These are phyloP conservation scores for Coix lacrymajobi DNA, from an alignment of 176 grass and related monocot species.

Conservation along the genomic window DNA sequence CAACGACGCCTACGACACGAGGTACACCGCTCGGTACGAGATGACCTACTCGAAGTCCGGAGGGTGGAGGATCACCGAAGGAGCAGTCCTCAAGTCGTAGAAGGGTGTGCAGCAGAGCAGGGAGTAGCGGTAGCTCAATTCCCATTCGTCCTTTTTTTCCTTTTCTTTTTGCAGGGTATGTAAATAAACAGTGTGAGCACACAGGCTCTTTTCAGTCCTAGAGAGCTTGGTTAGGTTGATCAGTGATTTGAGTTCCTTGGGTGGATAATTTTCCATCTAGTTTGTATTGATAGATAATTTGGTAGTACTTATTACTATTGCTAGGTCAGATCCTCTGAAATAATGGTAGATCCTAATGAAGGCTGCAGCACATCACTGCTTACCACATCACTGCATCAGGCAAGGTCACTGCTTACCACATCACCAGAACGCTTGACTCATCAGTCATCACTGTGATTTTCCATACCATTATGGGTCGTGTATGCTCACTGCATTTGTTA, in stretches of 20 bases:
- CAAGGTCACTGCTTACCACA: background rate
- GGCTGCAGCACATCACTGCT: background rate
- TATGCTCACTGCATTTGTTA: too few relatives aligned
- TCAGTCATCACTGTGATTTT: too few relatives aligned
- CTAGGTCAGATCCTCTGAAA: background rate
- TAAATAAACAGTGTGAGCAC: slow-evolving; percentile 31
- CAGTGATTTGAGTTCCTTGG: background rate
- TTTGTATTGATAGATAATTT: background rate
- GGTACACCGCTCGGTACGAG: slow-evolving; percentile 75
- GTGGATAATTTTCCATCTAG: background rate
- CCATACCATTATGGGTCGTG: too few relatives aligned
- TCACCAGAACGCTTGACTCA: background rate
- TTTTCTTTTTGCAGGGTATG: slow-evolving; percentile 9
- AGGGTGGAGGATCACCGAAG: slow-evolving; percentile 93
- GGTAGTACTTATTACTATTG: background rate
- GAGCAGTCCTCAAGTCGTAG: slow-evolving; percentile 69
- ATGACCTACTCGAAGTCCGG: slow-evolving; percentile 43
- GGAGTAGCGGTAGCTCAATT: background rate
- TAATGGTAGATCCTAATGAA: background rate
- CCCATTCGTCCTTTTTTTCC: background rate
- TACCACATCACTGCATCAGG: background rate
- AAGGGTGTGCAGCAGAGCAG: background rate
- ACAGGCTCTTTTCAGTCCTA: background rate
- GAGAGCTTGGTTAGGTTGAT: background rate
- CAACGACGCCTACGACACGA: slow-evolving; percentile 53